Evolutionary conservation across 352 stramenopile species (phyloP).

Genomic region (Phytophthora capsici): DNA sequence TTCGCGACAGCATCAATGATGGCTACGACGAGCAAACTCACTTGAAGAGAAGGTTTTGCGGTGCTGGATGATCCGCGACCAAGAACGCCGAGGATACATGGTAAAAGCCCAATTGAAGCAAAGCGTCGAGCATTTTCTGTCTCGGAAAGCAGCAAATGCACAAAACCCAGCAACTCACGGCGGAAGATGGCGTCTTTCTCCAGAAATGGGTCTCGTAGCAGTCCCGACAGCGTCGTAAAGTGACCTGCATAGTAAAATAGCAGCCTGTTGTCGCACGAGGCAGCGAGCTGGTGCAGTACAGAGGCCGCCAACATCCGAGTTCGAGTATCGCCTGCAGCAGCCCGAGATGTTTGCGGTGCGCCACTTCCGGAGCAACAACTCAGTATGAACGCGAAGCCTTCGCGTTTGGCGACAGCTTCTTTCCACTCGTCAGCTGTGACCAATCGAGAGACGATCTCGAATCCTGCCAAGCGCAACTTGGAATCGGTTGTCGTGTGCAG

Average conservation of each 20-base stretch:
- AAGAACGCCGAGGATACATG: conserved; percentile 63
- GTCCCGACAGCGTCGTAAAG: conserved; percentile 52
- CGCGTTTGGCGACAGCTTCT: conserved; percentile 64
- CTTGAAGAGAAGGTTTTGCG: conserved; percentile 32
- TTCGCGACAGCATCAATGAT: conserved; percentile 64
- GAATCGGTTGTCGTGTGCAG: conserved; percentile 54
- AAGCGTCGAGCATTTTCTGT: conserved; percentile 63
- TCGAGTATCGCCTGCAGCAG: conserved; percentile 40
- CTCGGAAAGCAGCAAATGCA: conserved; percentile 64
- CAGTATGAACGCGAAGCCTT: conserved; percentile 75
- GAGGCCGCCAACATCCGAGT: conserved; percentile 59
- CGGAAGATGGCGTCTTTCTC: conserved; percentile 66
- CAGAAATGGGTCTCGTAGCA: conserved; percentile 75
- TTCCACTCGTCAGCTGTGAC: conserved; percentile 65
- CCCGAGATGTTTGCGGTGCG: conserved; percentile 16
- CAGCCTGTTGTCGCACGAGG: conserved; percentile 58
- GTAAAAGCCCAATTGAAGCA: conserved; percentile 59
- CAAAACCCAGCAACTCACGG: conserved; percentile 65
- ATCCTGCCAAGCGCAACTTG: conserved; percentile 55
- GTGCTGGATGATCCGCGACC: conserved; percentile 19
- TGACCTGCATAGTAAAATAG: conserved; percentile 71
- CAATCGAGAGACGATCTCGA: conserved; percentile 70
- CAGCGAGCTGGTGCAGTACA: conserved; percentile 67
- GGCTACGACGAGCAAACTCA: conserved; percentile 58
- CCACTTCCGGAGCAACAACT: conserved; percentile 58